A percentile compares a stretch with the other conserved stretches of the same genome.
These are phyloP conservation scores for Verticillium klebahnii DNA, from an alignment of 2,329 filamentous ascomycete species.

Conservation along the genomic window DNA sequence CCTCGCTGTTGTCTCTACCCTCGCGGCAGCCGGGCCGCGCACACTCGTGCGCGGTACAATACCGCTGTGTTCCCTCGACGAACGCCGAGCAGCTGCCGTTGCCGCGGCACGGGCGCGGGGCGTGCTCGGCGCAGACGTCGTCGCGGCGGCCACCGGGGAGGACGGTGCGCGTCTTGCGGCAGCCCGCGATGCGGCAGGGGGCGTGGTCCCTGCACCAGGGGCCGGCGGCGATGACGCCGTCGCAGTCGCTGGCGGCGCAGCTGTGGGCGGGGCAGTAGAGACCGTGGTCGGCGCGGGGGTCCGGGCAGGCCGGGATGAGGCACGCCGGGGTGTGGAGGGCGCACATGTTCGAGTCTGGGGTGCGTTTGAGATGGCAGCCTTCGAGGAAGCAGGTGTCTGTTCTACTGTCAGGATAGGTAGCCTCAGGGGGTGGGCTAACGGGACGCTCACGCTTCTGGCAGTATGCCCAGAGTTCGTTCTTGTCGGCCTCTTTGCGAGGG, in stretches of 20 bases:
- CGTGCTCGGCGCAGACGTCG: not conserved
- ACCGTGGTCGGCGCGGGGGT: constrained; percentile 5
- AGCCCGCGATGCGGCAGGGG: constrained; percentile 11
- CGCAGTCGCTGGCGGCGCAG: constrained; percentile 10
- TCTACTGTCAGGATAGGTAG: not conserved
- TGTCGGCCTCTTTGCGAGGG: constrained; percentile 7
- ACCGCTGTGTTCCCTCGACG: constrained; percentile 2
- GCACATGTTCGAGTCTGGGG: constrained; percentile 8
- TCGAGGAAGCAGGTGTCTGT: constrained; percentile 14
- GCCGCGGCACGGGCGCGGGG: constrained; percentile 4
- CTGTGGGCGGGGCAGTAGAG: constrained; percentile 12
- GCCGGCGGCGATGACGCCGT: constrained; percentile 10
- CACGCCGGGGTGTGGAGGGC: constrained; percentile 10
- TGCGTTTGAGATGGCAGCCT: constrained; percentile 10
- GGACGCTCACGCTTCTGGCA: constrained; percentile 10
- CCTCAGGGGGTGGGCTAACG: not conserved
- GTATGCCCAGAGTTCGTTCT: constrained; percentile 10
- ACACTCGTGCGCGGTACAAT: constrained; percentile 11
- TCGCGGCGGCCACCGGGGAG: not conserved
- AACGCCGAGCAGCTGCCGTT: not conserved
- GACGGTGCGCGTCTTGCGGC: not conserved
- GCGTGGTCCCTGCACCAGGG: constrained; percentile 13
- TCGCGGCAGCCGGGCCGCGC: not conserved
- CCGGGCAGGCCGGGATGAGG: constrained; percentile 10
- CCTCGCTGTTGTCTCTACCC: not conserved